A percentile compares a stretch with the other conserved stretches of the same genome.
These are phyloP conservation scores for Podospora anserina DNA, from an alignment of 495 filamentous ascomycete species.

Conservation along the genomic window DNA sequence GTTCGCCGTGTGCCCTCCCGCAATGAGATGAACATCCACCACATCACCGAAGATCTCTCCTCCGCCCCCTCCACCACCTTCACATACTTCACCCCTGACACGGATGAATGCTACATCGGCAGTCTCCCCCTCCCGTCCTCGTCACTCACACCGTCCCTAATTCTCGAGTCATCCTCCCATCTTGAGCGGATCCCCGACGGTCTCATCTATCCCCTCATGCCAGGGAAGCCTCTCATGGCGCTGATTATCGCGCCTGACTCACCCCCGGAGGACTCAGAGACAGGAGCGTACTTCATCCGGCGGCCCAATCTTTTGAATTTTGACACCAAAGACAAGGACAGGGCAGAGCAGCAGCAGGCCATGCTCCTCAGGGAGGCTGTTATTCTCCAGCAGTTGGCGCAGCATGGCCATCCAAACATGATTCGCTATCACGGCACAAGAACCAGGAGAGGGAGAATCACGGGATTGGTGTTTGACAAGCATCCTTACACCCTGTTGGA, in stretches of 20 bases:
- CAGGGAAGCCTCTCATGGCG: not conserved
- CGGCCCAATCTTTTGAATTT: not conserved
- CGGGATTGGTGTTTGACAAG: not conserved
- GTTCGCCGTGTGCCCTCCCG: not conserved
- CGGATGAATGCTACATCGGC: constrained; percentile 2
- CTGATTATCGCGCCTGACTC: not conserved
- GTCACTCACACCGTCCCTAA: not conserved
- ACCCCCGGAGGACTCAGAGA: not conserved
- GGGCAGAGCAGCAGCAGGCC: not conserved
- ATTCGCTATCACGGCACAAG: not conserved
- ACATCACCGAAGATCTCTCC: not conserved
- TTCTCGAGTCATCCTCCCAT: not conserved
- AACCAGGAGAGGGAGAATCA: not conserved
- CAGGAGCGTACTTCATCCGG: not conserved
- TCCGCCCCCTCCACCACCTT: not conserved
- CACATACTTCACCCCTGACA: not conserved
- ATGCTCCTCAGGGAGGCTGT: not conserved
- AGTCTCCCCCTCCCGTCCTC: not conserved
- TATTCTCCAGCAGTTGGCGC: not conserved
- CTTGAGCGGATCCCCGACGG: not conserved
- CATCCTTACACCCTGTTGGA: not conserved
- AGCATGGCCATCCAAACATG: not conserved
- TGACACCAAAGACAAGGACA: not conserved
- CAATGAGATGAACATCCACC: not conserved
- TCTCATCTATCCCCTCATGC: not conserved